Evolutionary conservation across 2,329 filamentous ascomycete species (phyloP), one percentile per base, ranked within the genome.

Genomic region (Colletotrichum tamarilloi): DNA sequence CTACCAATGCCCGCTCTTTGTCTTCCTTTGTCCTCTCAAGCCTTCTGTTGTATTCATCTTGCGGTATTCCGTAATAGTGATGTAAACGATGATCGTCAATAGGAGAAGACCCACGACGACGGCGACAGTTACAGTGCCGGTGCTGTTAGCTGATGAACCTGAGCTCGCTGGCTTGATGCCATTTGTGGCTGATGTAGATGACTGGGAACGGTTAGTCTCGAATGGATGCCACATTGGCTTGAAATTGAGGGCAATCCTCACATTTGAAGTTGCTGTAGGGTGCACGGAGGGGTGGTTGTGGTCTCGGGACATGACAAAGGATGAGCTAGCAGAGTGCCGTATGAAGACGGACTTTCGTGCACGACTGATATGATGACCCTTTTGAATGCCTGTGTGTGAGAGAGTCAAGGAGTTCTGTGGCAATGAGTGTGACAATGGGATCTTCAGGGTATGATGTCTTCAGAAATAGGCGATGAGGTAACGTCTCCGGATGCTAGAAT

Each of bases 41-140:
- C n/a, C 59, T 16, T 53, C 59, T 2, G 28, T 16, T 7, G 30
- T 53, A 59, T 72, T 69, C 42, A 59, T 59, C 38, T 62, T 63
- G 32, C 28, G 56, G 28, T 69, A 24, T 42, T 72, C 70, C 3
- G 14, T 49, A 0, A 64, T 12, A 12, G 66, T 24, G 7, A 72
- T 60, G 1, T 26, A 26, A 5, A 35, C 11, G n/a, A 69, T 42
- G 9, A n/a, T 52, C 8, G 63, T 19, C 5, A 72, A 24, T 14
- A 72, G 53, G 2, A 72, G 14, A 7, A 69, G 22, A 8, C 52
- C 65, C 2, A 72, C 70, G 1, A 60, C 38, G 1, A 64, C 59
- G n/a, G 70, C 70, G 16, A 69, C 52, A 2, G 38, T 42, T 19
- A 53, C 28, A 4, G 66, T 64, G 5, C 32, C 57, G 4, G 59